Evolutionary conservation across 495 filamentous ascomycete species (phyloP).

Genomic region (Tuber melanosporum): DNA sequence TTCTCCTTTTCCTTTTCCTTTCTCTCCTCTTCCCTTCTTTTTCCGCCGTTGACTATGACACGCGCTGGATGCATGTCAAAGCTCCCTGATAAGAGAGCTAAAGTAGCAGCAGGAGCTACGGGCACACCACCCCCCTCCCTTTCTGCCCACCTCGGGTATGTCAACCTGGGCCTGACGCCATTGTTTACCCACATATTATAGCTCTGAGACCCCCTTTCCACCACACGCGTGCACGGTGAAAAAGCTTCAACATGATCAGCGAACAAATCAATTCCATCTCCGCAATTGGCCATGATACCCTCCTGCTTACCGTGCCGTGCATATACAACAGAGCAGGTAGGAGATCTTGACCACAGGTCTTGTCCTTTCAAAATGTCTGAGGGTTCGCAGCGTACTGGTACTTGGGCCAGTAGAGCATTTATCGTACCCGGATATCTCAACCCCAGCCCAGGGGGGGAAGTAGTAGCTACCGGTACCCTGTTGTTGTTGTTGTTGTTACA

Average conservation of each 20-base stretch:
- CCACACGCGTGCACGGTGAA: conserved; percentile 7
- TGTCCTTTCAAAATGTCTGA: neutral
- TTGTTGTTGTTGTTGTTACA: neutral
- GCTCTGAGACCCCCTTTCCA: conserved; percentile 16
- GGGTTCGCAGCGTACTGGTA: neutral
- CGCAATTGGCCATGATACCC: conserved; percentile 20
- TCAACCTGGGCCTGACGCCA: conserved; percentile 36
- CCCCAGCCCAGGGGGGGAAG: neutral
- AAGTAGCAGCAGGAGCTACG: conserved; percentile 36
- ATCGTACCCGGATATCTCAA: conserved; percentile 1
- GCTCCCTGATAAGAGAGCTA: conserved; percentile 38
- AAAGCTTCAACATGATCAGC: conserved; percentile 33
- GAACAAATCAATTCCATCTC: conserved; percentile 24
- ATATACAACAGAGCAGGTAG: conserved; percentile 20
- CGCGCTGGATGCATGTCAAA: conserved; percentile 35
- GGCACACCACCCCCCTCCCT: conserved; percentile 34
- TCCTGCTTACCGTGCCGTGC: conserved; percentile 13
- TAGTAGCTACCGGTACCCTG: neutral
- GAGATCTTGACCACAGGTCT: conserved; percentile 15
- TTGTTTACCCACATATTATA: conserved; percentile 34
- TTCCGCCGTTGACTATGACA: conserved; percentile 38
- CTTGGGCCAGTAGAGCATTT: neutral
- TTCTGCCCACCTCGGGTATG: conserved; percentile 28
- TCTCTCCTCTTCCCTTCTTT: conserved; percentile 15
- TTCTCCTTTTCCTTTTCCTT: neutral